A percentile compares a stretch with the other conserved stretches of the same genome.
These are phyloP conservation scores for Solioccasus polychromus DNA, from an alignment of 768 basidiomycete genomes.

Conservation along the genomic window DNA sequence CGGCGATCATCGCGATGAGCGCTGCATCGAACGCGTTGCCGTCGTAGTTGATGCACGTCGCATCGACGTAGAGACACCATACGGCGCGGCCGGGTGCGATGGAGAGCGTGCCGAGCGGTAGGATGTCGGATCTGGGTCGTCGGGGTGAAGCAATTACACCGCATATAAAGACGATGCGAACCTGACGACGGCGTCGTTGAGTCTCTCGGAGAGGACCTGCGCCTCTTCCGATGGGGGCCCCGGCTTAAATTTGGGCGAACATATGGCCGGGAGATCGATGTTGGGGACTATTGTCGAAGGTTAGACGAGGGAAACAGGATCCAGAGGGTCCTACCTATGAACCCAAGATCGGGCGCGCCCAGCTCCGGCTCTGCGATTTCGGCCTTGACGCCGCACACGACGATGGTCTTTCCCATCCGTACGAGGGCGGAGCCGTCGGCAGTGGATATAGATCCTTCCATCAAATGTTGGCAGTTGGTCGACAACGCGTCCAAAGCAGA, in stretches of 20 bases:
- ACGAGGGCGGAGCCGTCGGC: conserved; percentile 93
- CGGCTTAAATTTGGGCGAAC: conserved; percentile 91
- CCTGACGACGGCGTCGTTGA: conserved; percentile 77
- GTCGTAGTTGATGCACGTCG: conserved; percentile 95
- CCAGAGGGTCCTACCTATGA: conserved; percentile 58
- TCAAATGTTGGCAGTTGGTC: background rate
- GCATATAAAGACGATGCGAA: conserved; percentile 31
- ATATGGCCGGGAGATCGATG: conserved; percentile 89
- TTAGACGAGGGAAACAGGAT: background rate
- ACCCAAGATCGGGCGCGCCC: conserved; percentile 71
- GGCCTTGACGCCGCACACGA: conserved; percentile 95
- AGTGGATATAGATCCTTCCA: conserved; percentile 85
- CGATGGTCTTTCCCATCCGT: conserved; percentile 86
- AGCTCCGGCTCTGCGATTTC: conserved; percentile 91
- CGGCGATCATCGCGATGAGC: conserved; percentile 82
- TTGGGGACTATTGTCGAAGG: conserved; percentile 71
- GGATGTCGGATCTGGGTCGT: conserved; percentile 52
- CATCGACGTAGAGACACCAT: conserved; percentile 95
- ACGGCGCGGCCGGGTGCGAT: conserved; percentile 79
- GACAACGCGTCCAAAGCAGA: background rate
- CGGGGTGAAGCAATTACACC: background rate
- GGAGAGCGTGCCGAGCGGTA: conserved; percentile 68
- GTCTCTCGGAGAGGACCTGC: conserved; percentile 80
- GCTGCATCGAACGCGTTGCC: conserved; percentile 94
- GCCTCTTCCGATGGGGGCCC: conserved; percentile 95